Conservation (phyloP, 176 grass and related monocot genomes). For the Oryza meyeriana region DNA sequence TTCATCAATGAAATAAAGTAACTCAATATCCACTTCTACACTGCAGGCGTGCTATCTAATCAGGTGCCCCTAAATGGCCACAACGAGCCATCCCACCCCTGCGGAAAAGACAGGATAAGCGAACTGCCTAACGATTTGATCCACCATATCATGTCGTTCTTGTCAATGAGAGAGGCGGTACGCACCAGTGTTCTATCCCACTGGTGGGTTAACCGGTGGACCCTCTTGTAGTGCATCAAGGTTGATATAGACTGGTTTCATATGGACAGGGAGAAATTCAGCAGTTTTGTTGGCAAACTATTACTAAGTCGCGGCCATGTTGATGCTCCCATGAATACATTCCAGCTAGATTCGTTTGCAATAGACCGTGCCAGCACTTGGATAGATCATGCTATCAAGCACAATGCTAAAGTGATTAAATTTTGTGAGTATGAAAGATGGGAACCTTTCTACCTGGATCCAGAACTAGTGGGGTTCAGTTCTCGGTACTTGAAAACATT, state of each 20-base stretch:
- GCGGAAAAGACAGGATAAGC: not conserved
- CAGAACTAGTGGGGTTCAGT: not conserved
- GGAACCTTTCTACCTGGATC: not conserved
- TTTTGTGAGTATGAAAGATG: not conserved
- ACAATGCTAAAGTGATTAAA: not conserved
- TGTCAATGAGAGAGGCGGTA: not conserved
- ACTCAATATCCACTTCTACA: not conserved
- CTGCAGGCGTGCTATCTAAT: not conserved
- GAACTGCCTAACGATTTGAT: not conserved
- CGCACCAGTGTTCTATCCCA: not conserved
- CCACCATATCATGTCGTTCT: not conserved
- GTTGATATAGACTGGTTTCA: not conserved
- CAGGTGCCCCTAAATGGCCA: not conserved
- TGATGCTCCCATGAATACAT: not conserved
- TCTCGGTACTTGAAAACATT: not conserved
- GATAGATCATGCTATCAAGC: conserved; percentile 1
- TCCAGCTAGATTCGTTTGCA: not conserved
- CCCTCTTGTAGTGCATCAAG: not conserved
- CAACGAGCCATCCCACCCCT: not conserved
- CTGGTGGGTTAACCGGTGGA: not conserved
- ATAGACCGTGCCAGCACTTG: not conserved
- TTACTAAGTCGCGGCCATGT: not conserved
- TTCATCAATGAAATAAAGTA: not conserved
- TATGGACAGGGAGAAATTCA: not conserved
- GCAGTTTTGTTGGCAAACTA: not conserved